Evolutionary conservation across 805 yeast species (phyloP).

Genomic region (Candida namnaoensis): DNA sequence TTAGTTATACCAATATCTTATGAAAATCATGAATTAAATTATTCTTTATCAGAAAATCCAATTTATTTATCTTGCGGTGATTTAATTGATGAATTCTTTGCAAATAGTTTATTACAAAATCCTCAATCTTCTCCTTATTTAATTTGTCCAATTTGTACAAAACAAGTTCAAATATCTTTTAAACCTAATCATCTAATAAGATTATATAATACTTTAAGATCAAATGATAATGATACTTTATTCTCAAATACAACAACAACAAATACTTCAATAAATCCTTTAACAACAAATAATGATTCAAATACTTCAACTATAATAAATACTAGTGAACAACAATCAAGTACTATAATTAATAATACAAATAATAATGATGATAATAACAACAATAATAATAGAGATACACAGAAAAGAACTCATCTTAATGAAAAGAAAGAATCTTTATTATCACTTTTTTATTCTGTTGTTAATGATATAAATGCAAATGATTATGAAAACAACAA

Average conservation of each 20-base stretch:
- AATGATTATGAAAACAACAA: neutral
- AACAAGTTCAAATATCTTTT: neutral
- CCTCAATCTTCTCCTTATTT: too few relatives aligned
- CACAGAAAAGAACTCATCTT: neutral
- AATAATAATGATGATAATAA: neutral
- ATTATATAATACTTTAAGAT: neutral
- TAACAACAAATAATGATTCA: too few relatives aligned
- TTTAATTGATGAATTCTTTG: neutral
- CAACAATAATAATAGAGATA: neutral
- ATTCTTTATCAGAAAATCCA: neutral
- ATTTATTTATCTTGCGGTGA: neutral
- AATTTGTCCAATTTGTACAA: neutral
- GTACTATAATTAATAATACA: too few relatives aligned
- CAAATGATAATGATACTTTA: neutral
- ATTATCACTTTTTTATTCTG: conserved; percentile 22
- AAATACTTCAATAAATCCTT: too few relatives aligned
- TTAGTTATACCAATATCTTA: neutral
- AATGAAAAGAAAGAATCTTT: conserved; percentile 17
- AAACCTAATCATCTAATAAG: neutral
- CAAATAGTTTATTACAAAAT: neutral
- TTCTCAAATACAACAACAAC: too few relatives aligned
- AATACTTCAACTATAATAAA: too few relatives aligned
- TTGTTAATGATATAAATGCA: conserved; percentile 15
- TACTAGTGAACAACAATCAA: too few relatives aligned
- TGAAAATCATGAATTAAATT: too few relatives aligned